Percentiles rank a stretch among this genome's conserved stretches.
phyloP scores from a whole-genome alignment of 2,329 filamentous ascomycete species.

The Mycosphaerella sp. region DNA sequence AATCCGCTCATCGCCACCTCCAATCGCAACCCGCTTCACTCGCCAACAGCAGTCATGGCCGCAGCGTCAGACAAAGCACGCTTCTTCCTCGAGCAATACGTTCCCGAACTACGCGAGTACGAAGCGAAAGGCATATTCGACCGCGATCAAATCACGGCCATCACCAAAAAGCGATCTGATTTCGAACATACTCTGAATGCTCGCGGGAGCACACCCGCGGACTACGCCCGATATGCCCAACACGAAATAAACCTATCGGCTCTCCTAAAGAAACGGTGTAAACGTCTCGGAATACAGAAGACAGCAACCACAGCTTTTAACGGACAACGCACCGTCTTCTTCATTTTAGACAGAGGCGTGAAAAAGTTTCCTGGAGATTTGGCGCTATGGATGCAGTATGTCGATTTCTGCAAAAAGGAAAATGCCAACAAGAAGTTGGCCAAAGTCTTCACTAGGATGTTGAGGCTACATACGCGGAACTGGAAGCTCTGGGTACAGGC shows the following conservation, averaged over 20 bases:
- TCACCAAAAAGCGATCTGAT: slow-evolving; percentile 84
- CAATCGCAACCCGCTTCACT: not conserved
- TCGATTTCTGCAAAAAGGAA: slow-evolving; percentile 69
- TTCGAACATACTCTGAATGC: slow-evolving; percentile 89
- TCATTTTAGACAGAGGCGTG: slow-evolving; percentile 81
- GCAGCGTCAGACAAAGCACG: slow-evolving; percentile 87
- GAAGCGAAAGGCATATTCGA: slow-evolving; percentile 88
- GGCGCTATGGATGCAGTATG: slow-evolving; percentile 82
- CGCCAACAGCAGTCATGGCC: slow-evolving; percentile 53
- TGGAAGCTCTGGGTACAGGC: slow-evolving; percentile 77
- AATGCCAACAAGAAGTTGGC: slow-evolving; percentile 55
- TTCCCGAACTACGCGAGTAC: slow-evolving; percentile 87
- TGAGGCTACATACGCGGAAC: slow-evolving; percentile 81
- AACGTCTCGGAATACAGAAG: slow-evolving; percentile 69
- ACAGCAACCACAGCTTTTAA: slow-evolving; percentile 58
- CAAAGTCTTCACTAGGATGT: slow-evolving; percentile 58
- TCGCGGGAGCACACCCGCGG: slow-evolving; percentile 65
- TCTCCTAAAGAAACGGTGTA: slow-evolving; percentile 74
- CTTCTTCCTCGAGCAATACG: slow-evolving; percentile 86
- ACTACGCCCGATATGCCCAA: slow-evolving; percentile 78
- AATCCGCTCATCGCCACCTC: not conserved
- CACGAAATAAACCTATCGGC: slow-evolving; percentile 64
- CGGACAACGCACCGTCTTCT: slow-evolving; percentile 77
- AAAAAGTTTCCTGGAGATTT: slow-evolving; percentile 76
- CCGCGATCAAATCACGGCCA: slow-evolving; percentile 81